Evolutionary conservation across 768 basidiomycete genomes (phyloP), one percentile per base, ranked within the genome.

Genomic region (Strobilomyces dryophilus): DNA sequence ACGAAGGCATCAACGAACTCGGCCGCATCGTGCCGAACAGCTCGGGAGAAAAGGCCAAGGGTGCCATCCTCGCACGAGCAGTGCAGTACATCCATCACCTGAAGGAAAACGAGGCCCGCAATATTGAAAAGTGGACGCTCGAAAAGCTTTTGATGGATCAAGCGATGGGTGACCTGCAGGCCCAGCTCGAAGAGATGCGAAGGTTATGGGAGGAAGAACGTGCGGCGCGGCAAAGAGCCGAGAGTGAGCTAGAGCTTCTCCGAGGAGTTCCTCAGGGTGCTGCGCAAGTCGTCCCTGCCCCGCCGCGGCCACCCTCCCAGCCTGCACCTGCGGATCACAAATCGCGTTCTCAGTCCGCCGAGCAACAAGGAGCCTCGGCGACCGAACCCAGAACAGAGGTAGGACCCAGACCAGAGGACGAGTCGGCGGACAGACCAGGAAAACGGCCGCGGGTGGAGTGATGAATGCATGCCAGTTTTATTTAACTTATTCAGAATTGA

Each of bases 101-200:
- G 45, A 91, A 92, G 61, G 89, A 91, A 68, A 91, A 91, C 68
- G 91, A 94, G 65, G 89, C 89, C 15, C 81, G 87, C 24, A 94
- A 93, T 58, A 92, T 92, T 54, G 89, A 95, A 65, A 91, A 90
- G 65, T 95, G 93, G 92, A 92, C 92, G 7, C 76, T 95, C 36
- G 92, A 95, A 74, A 93, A 93, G 71, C 67, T 93, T 32, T 74
- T 95, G 47, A 92, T 90, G 87, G 92, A 94, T 63, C 92, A 93
- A 70, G 89, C 89, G 3, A 89, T 91, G 89, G 87, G 87, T 7
- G 89, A 91, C 60, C 71, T 90, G 52, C 89, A 92, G 68, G 81
- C 83, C 14, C 89, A 92, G 66, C 75, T 92, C 11, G 90, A 91
- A 61, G 90, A 92, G 69, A 76, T 87, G 67, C 82, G 87, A 63